Conservation (phyloP, 345 rosid genomes). For the Eutrema japonicum region DNA sequence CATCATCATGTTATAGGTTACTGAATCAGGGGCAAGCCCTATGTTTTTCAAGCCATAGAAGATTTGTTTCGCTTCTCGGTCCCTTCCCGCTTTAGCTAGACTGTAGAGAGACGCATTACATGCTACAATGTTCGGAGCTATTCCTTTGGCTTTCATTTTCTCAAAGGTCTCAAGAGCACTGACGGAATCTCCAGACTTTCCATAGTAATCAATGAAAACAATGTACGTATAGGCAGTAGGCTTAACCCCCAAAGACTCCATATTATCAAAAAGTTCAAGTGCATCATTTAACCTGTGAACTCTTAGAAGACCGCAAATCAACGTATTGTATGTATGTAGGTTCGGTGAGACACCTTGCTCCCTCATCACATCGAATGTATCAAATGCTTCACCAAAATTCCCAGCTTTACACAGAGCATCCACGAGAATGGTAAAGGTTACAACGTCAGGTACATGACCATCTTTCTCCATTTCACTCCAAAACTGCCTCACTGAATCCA, state of each 20-base stretch:
- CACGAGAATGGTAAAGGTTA: constrained; percentile 74
- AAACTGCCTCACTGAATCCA: constrained; percentile 68
- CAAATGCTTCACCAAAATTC: constrained; percentile 66
- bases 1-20: constrained; percentile 97
- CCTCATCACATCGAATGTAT: constrained; percentile 68
- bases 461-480: constrained; percentile 89
- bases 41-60: constrained; percentile 62
- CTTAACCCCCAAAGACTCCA: constrained; percentile 66
- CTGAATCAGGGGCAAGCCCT: constrained; percentile 78
- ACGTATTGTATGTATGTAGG: constrained; percentile 79
- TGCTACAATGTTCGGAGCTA: constrained; percentile 83
- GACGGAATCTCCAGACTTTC: constrained; percentile 66
- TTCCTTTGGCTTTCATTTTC: constrained; percentile 74
- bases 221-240: constrained; percentile 81
- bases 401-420: constrained; percentile 75
- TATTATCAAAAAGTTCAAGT: constrained; percentile 53
- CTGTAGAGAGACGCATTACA: constrained; percentile 86
- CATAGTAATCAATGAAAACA: constrained; percentile 89
- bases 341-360: constrained; percentile 65
- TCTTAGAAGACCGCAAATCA: constrained; percentile 78
- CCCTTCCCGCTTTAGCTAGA: constrained; percentile 70
- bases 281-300: constrained; percentile 65
- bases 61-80: constrained; percentile 71
- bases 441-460: constrained; percentile 82
- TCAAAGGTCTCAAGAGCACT: constrained; percentile 81